phyloP scores from a whole-genome alignment of 2,329 filamentous ascomycete genomes.

The Calonectria multiphialidica region DNA sequence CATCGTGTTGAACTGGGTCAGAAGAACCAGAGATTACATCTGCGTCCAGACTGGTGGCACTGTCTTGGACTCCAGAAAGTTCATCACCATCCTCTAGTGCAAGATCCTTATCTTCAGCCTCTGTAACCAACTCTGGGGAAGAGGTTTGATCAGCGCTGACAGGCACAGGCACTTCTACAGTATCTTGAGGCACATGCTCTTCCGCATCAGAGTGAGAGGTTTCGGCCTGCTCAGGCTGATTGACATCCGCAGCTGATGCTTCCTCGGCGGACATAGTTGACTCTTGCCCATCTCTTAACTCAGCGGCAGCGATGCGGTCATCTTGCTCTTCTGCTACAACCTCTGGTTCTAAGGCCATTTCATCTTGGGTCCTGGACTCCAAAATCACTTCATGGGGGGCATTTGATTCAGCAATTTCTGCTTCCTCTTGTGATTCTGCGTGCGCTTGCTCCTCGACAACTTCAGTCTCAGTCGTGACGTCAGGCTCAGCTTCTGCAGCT shows the following conservation, averaged over 20 bases:
- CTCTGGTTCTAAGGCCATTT: neutral
- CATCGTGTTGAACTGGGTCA: neutral
- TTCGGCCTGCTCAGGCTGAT: neutral
- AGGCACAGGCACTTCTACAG: neutral
- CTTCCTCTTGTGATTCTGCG: neutral
- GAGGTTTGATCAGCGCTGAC: neutral
- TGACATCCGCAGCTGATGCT: neutral
- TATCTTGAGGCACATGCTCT: neutral
- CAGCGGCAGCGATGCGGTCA: neutral
- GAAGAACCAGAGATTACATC: neutral
- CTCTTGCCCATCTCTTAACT: neutral
- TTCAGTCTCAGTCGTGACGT: neutral
- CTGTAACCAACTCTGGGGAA: neutral
- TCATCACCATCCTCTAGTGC: constrained; percentile 5
- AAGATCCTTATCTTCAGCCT: neutral
- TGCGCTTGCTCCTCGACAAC: neutral
- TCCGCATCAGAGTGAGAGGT: neutral
- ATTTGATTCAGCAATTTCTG: neutral
- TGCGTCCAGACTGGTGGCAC: neutral
- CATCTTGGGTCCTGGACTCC: neutral
- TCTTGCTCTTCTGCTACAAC: neutral
- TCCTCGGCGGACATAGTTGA: neutral
- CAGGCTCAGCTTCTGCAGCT: neutral
- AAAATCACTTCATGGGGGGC: neutral
- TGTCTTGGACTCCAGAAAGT: neutral